phyloP scores from a whole-genome alignment of 1,284 basidiomycete species.

The Neonothopanus nambi region DNA sequence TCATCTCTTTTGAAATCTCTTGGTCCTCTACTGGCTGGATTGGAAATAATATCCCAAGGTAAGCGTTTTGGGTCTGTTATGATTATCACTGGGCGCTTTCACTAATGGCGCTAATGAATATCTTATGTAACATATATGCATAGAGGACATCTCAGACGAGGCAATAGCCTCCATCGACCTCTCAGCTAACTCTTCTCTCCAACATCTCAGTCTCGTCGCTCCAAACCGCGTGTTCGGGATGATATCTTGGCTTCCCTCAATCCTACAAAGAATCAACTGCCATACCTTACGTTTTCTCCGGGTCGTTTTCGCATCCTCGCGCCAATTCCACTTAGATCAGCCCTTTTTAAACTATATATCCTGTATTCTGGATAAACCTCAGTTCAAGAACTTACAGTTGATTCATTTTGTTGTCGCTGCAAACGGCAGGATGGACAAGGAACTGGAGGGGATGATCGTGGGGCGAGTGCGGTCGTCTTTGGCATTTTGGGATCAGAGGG shows the following conservation, averaged over 20 bases:
- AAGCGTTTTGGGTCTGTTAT: background rate
- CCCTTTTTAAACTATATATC: conserved; percentile 2
- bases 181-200: conserved; percentile 6
- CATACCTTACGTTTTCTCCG: background rate
- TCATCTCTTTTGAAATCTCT: conserved; percentile 8
- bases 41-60: conserved; percentile 10
- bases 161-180: conserved; percentile 7
- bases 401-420: conserved; percentile 4
- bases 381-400: conserved; percentile 1
- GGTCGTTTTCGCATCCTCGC: conserved; percentile 7
- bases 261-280: background rate
- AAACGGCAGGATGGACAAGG: background rate
- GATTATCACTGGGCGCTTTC: background rate
- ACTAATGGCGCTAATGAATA: background rate
- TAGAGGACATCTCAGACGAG: conserved; percentile 3
- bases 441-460: background rate
- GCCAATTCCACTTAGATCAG: conserved; percentile 10
- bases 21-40: conserved; percentile 1
- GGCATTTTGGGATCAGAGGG: conserved; percentile 3
- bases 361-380: background rate
- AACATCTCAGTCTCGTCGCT: conserved; percentile 5
- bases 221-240: conserved; percentile 8
- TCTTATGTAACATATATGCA: background rate
- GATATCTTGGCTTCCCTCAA: conserved; percentile 9
- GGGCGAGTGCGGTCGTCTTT: conserved; percentile 2